Evolutionary conservation across 176 grass and related monocot species (phyloP).

Genomic region (Carex littledalei): DNA sequence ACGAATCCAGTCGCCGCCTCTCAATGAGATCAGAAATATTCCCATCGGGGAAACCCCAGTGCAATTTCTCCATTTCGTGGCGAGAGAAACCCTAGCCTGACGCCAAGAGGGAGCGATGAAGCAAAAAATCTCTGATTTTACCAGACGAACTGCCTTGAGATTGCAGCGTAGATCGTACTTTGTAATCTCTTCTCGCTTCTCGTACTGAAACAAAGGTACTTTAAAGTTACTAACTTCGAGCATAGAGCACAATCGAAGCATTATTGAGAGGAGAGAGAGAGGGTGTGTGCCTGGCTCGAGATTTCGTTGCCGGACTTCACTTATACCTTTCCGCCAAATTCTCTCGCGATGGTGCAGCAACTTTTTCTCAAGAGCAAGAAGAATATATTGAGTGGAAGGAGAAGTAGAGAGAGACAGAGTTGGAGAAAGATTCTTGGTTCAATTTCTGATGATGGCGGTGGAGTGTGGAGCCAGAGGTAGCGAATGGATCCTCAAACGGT

Average conservation of each 20-base stretch:
- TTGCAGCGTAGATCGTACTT: background rate
- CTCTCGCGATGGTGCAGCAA: background rate
- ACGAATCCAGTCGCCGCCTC: slow-evolving; percentile 32
- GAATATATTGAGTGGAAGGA: background rate
- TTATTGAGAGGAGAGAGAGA: background rate
- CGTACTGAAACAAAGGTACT: background rate
- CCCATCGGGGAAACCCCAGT: slow-evolving; percentile 63
- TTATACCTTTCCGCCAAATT: background rate
- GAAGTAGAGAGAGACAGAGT: background rate
- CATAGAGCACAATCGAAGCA: background rate
- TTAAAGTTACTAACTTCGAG: background rate
- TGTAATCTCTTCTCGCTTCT: background rate
- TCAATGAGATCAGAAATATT: slow-evolving; percentile 54
- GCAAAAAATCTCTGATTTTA: background rate
- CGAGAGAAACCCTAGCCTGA: slow-evolving; percentile 5
- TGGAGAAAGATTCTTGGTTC: background rate
- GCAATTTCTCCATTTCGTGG: slow-evolving; percentile 30
- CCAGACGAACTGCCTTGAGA: background rate
- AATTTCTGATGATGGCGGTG: background rate
- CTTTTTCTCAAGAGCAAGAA: background rate
- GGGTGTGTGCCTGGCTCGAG: background rate
- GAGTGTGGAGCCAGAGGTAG: background rate
- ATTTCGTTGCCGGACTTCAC: background rate
- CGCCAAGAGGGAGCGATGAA: background rate
- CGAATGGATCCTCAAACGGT: background rate